phyloP scores from a whole-genome alignment of 805 yeast genomes.

The Metschnikowia aberdeeniae region DNA sequence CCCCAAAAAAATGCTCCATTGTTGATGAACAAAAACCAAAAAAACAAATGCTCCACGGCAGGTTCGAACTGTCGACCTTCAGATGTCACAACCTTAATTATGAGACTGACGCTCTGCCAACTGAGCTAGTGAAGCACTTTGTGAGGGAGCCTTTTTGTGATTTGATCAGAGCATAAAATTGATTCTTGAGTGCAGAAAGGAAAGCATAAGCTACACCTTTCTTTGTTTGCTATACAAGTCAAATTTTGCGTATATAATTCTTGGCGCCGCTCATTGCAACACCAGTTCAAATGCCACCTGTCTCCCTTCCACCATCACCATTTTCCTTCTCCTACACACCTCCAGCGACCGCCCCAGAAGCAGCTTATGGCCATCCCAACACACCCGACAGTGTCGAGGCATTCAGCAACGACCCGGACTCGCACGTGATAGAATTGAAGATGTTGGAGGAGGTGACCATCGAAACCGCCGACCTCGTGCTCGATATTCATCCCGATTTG shows the following conservation, averaged over 20 bases:
- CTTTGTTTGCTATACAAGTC: too few species aligned
- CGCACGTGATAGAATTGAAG: not conserved
- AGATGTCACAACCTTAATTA: slow-evolving; percentile 27
- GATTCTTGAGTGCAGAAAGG: too few species aligned
- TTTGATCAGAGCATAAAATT: too few species aligned
- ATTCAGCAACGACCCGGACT: too few species aligned
- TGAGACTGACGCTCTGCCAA: slow-evolving; percentile 22
- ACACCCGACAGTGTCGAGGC: not conserved
- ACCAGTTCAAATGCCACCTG: not conserved
- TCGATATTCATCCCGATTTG: not conserved
- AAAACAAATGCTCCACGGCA: slow-evolving; percentile 39
- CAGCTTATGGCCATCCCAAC: not conserved
- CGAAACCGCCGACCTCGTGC: not conserved
- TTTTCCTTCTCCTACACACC: slow-evolving; percentile 3
- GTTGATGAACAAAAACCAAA: too few species aligned
- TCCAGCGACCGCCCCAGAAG: not conserved
- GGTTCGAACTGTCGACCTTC: slow-evolving; percentile 48
- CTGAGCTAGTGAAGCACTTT: slow-evolving; percentile 20
- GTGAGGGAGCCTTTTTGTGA: not conserved
- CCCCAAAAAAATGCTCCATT: slow-evolving; percentile 36
- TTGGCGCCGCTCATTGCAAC: too few species aligned
- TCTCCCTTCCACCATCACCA: not conserved
- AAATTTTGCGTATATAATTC: too few species aligned
- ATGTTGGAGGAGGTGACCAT: not conserved
- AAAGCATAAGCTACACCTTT: too few species aligned